phyloP scores from a whole-genome alignment of 2,329 filamentous ascomycete genomes.

The Chaetoscypha palmicola region DNA sequence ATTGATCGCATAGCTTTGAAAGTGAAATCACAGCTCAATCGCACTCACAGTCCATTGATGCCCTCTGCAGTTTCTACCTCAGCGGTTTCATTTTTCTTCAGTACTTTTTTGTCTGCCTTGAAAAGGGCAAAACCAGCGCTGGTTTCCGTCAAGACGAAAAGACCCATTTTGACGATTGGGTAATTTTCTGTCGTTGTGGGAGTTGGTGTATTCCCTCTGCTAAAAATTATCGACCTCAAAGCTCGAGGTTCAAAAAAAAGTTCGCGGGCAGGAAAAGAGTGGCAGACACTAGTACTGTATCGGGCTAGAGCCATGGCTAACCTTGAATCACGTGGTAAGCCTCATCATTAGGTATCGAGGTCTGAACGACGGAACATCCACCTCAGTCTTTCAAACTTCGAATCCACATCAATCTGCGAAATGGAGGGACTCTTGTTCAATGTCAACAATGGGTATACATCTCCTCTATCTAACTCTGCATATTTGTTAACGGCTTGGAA shows the following conservation, averaged over 20 bases:
- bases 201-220: conserved; percentile 9
- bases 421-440: conserved; percentile 97
- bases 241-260: conserved; percentile 20
- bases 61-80: conserved; percentile 76
- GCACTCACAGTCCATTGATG: conserved; percentile 73
- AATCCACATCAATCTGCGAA: conserved; percentile 24
- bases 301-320: conserved; percentile 6
- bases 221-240: conserved; percentile 9
- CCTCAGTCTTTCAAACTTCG: conserved; percentile 7
- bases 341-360: conserved; percentile 1
- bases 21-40: conserved; percentile 16
- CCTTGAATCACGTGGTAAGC: conserved; percentile 8
- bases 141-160: conserved; percentile 91
- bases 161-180: conserved; percentile 72
- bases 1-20: conserved; percentile 3
- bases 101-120: conserved; percentile 97
- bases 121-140: conserved; percentile 86
- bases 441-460: conserved; percentile 75
- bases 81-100: conserved; percentile 75
- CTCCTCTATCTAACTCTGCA: neutral
- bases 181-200: conserved; percentile 6
- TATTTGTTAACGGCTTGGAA: conserved; percentile 35
- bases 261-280: conserved; percentile 13
- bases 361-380: conserved; percentile 3
- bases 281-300: conserved; percentile 15